These are phyloP conservation scores for Akanthomyces lecanii DNA, from an alignment of 2,329 filamentous ascomycete species.

Conservation along the genomic window DNA sequence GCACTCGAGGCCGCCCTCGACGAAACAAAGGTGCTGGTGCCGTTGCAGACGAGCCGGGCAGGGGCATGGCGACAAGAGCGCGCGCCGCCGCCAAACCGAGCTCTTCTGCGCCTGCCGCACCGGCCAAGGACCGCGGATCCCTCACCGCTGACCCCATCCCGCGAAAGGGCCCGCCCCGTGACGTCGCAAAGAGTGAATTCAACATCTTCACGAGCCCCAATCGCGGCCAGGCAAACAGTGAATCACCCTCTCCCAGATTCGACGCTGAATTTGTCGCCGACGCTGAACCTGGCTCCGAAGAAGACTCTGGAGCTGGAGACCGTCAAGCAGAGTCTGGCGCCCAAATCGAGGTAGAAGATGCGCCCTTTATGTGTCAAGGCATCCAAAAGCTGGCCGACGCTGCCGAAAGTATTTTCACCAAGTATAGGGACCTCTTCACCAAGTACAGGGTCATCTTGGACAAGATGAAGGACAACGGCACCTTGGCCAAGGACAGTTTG, in stretches of 20 bases:
- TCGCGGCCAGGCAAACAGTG: not conserved
- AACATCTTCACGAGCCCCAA: not conserved
- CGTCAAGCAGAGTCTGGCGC: not conserved
- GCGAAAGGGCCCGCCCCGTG: not conserved
- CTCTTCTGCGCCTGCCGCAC: not conserved
- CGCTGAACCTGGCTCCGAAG: not conserved
- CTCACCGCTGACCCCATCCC: not conserved
- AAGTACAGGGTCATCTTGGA: too few relatives aligned
- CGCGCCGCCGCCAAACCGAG: not conserved
- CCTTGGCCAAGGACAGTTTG: too few relatives aligned
- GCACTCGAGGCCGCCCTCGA: not conserved
- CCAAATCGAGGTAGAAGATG: not conserved
- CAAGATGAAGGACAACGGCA: too few relatives aligned
- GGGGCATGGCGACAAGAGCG: not conserved
- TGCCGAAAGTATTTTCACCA: not conserved
- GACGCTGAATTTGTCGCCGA: not conserved
- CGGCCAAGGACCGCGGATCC: not conserved
- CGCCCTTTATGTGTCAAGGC: not conserved
- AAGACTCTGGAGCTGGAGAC: not conserved
- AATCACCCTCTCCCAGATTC: too few relatives aligned
- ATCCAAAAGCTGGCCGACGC: not conserved
- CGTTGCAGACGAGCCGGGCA: not conserved
- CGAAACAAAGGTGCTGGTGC: not conserved
- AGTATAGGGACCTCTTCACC: not conserved
- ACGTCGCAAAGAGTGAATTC: not conserved